A percentile compares a stretch with the other conserved stretches of the same genome.
phyloP scores from a whole-genome alignment of 768 basidiomycete genomes.

The Panus rudis region DNA sequence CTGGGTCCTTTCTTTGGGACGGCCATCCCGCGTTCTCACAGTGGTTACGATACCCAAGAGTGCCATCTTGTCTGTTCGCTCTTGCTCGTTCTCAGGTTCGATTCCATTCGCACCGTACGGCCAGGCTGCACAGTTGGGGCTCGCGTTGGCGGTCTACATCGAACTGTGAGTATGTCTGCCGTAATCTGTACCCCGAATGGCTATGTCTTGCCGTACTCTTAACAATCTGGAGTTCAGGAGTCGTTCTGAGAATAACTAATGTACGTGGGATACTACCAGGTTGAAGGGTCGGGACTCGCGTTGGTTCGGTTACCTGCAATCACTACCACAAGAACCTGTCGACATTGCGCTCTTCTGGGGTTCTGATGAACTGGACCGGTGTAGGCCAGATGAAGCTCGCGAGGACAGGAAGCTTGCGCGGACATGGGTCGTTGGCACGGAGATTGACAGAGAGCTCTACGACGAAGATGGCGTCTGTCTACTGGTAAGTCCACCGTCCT shows the following conservation, averaged over 20 bases:
- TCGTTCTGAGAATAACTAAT: neutral
- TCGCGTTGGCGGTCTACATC: slow-evolving; percentile 55
- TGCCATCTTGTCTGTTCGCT: slow-evolving; percentile 53
- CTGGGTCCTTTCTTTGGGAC: neutral
- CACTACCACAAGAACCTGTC: slow-evolving; percentile 44
- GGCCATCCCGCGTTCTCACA: slow-evolving; percentile 17
- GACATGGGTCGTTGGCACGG: slow-evolving; percentile 28
- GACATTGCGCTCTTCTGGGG: slow-evolving; percentile 63
- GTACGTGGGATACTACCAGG: slow-evolving; percentile 25
- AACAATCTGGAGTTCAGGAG: slow-evolving; percentile 1
- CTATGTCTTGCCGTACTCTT: slow-evolving; percentile 1
- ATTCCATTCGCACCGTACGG: slow-evolving; percentile 45
- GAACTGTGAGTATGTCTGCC: slow-evolving; percentile 47
- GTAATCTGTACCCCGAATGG: neutral
- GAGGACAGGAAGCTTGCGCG: slow-evolving; percentile 25
- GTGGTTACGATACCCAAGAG: slow-evolving; percentile 62
- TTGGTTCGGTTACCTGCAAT: slow-evolving; percentile 64
- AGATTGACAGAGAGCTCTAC: slow-evolving; percentile 21
- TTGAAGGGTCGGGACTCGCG: slow-evolving; percentile 40
- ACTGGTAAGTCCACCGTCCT: slow-evolving; percentile 16
- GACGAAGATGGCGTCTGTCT: slow-evolving; percentile 9
- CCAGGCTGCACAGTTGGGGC: slow-evolving; percentile 49
- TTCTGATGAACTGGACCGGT: slow-evolving; percentile 11
- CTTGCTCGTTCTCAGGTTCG: slow-evolving; percentile 31
- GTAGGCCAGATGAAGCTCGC: neutral